Evolutionary conservation across 2,329 filamentous ascomycete genomes (phyloP).

Genomic region (Fusarium sp.): DNA sequence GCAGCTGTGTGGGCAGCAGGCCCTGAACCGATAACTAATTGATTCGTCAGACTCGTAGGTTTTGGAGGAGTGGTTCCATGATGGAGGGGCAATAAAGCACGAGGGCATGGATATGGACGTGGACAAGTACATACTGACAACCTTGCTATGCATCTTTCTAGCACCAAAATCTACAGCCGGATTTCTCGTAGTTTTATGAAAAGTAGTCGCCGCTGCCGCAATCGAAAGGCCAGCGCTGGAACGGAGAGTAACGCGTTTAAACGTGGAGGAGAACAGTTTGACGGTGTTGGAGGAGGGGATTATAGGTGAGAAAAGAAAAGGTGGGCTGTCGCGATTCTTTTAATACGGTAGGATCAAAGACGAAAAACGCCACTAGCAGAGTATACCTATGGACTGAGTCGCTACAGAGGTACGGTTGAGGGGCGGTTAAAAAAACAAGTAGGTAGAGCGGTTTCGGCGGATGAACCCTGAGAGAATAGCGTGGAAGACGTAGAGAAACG

Average conservation of each 20-base stretch:
- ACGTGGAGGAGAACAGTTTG: constrained; percentile 92
- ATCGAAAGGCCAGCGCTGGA: constrained; percentile 78
- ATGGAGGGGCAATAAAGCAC: constrained; percentile 15
- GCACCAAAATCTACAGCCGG: constrained; percentile 47
- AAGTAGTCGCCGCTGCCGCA: constrained; percentile 70
- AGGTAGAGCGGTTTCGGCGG: constrained; percentile 28
- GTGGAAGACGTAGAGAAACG: neutral
- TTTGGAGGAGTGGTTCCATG: constrained; percentile 1
- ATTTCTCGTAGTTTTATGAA: constrained; percentile 60
- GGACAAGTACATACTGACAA: constrained; percentile 74
- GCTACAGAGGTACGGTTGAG: neutral
- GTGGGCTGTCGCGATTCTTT: constrained; percentile 32
- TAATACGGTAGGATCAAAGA: neutral
- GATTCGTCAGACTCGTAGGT: neutral
- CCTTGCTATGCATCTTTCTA: constrained; percentile 87
- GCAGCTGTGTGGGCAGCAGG: constrained; percentile 97
- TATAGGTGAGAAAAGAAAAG: neutral
- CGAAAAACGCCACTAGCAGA: constrained; percentile 11
- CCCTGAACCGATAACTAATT: constrained; percentile 84
- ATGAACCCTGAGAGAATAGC: constrained; percentile 7
- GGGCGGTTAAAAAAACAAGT: constrained; percentile 28
- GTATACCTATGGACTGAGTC: neutral
- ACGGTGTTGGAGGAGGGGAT: constrained; percentile 51
- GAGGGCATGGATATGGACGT: neutral
- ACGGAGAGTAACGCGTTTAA: constrained; percentile 76